Base-by-base conservation (phyloP, 1,284 basidiomycete species). In the Gomphus bonarii region DNA sequence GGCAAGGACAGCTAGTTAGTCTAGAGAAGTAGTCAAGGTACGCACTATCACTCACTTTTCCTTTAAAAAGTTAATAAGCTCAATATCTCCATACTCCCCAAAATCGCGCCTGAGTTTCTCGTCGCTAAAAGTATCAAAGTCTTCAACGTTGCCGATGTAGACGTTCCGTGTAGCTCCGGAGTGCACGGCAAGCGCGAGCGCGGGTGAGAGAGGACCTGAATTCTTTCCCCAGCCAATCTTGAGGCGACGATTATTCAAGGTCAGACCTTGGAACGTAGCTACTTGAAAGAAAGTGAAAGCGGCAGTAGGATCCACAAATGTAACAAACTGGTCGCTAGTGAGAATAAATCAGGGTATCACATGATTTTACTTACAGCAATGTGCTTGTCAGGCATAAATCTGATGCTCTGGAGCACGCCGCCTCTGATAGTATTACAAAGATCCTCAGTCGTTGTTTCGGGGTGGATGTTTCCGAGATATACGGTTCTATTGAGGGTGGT, bases 181-280 rank as follows among this genome's bases (percentile, higher is more conserved):
- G 69, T 95, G 89, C 9, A 97, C 89, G 1, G 88, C 85, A 58
- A 94, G 79, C 44, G 89, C 89, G 49, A 94, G 76, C 10, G 85
- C 81, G 28, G 92, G 88, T 28, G 86, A 79, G 20, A 95, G 76
- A 28, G 92, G 86, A 3, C 91, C 89, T 30, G 88, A 83, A 67
- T 89, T 88, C 78, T 93, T 94, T 61, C 93, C 94, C 94, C 94
- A 97, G 49, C 93, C 92, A 62, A 95, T 83, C 75, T 95, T 95
- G 59, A 97, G 78, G 18, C 91, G 83, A 52, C 93, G 85, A 70
- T 91, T 91, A 74, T 91, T 92, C 62, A 97, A 77, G 22, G 86
- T 90, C 59, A 97, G 75, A 10, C 92, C 91, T 66, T 92, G 87
- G 68, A 84, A 87, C 2, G 86, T 85, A 10, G 91, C 90, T 42